Evolutionary conservation across 768 basidiomycete genomes (phyloP).

Genomic region (Boletus tomentosulus): DNA sequence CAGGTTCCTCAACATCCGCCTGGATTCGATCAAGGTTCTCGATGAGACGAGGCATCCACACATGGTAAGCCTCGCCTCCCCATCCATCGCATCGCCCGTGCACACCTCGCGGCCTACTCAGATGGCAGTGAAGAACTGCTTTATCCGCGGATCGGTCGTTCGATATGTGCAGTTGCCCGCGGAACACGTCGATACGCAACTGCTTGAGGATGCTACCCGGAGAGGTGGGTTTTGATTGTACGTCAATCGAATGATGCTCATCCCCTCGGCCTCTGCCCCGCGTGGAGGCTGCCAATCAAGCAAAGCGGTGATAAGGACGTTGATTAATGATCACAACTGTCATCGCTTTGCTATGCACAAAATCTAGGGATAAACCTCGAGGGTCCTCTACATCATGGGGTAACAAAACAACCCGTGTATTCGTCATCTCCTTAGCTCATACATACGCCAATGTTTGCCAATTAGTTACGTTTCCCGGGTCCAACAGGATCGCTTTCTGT

Average conservation of each 20-base stretch:
- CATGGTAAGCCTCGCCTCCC: too few species aligned
- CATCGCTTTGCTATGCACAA: constrained; percentile 3
- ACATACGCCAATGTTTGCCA: constrained; percentile 65
- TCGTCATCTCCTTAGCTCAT: constrained; percentile 23
- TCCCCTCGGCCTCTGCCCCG: neutral
- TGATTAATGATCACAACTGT: too few species aligned
- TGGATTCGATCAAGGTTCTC: too few species aligned
- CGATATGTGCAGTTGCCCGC: constrained; percentile 95
- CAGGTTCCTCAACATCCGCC: too few species aligned
- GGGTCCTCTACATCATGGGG: too few species aligned
- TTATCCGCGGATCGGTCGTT: constrained; percentile 97
- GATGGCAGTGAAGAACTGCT: constrained; percentile 99
- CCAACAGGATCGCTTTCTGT: constrained; percentile 61
- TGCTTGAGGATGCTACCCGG: constrained; percentile 94
- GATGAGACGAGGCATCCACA: too few species aligned
- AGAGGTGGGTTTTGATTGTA: constrained; percentile 56
- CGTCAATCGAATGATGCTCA: constrained; percentile 1
- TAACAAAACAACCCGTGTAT: too few species aligned
- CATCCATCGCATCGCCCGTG: neutral
- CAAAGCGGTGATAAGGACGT: too few species aligned
- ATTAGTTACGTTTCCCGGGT: constrained; percentile 40
- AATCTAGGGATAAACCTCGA: too few species aligned
- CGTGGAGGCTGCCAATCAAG: constrained; percentile 37
- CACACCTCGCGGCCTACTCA: constrained; percentile 28
- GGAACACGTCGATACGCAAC: constrained; percentile 89